phyloP scores from a whole-genome alignment of 2,329 filamentous ascomycete species.

The Aureobasidium vineae region DNA sequence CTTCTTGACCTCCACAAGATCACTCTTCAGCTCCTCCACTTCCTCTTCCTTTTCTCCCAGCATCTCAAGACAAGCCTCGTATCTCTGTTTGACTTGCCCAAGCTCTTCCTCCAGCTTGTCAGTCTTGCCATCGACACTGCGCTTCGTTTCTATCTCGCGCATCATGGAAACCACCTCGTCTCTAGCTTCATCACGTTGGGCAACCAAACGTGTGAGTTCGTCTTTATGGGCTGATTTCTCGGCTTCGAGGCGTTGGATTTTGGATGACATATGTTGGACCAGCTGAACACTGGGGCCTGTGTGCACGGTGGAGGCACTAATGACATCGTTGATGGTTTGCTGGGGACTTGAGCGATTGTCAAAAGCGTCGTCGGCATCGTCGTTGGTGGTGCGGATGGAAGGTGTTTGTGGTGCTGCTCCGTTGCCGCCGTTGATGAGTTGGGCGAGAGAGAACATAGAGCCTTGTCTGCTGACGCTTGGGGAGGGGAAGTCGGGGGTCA shows the following conservation, averaged over 20 bases:
- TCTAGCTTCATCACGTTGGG: constrained; percentile 90
- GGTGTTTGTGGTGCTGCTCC: constrained; percentile 43
- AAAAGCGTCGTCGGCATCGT: constrained; percentile 55
- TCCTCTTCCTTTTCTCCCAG: constrained; percentile 95
- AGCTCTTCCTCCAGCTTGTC: constrained; percentile 67
- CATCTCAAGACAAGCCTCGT: constrained; percentile 90
- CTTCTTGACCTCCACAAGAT: constrained; percentile 89
- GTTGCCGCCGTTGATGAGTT: constrained; percentile 38
- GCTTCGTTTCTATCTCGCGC: constrained; percentile 75
- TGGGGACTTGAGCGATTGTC: constrained; percentile 61
- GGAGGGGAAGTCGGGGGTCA: constrained; percentile 28
- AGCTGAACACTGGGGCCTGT: constrained; percentile 92
- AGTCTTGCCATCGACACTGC: constrained; percentile 59
- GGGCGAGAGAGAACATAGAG: constrained; percentile 43
- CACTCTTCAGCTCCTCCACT: constrained; percentile 84
- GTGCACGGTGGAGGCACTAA: constrained; percentile 68
- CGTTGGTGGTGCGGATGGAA: constrained; percentile 51
- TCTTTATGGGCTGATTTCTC: constrained; percentile 89
- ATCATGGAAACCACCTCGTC: constrained; percentile 87
- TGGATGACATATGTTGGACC: constrained; percentile 92
- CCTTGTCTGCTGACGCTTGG: constrained; percentile 46
- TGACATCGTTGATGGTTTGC: constrained; percentile 61
- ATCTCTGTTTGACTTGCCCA: constrained; percentile 67
- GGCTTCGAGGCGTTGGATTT: constrained; percentile 83
- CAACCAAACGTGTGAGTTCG: constrained; percentile 73